Percentiles rank a stretch among this genome's conserved stretches.
These are phyloP conservation scores for Trichoderma lentiforme DNA, from an alignment of 2,329 filamentous ascomycete species.

Conservation along the genomic window DNA sequence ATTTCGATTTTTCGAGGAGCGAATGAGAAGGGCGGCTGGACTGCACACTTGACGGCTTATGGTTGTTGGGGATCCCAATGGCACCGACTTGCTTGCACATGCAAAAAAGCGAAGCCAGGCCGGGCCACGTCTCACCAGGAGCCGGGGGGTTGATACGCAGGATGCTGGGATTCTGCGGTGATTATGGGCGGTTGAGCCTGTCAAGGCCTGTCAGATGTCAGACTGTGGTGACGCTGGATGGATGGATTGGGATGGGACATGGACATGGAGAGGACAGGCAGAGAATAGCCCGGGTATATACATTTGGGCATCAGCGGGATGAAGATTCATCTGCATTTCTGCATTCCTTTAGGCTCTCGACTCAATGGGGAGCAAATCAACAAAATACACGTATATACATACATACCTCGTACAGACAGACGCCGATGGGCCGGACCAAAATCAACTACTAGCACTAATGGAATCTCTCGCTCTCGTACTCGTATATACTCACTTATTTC, in stretches of 20 bases:
- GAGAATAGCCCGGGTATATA: too few relatives aligned
- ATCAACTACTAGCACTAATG: not conserved
- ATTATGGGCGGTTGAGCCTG: not conserved
- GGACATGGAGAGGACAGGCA: not conserved
- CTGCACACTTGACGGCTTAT: conserved; percentile 11
- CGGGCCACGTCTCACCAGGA: conserved; percentile 10
- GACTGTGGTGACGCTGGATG: not conserved
- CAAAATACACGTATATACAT: not conserved
- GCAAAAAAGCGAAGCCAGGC: not conserved
- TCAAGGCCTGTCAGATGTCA: not conserved
- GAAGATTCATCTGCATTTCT: not conserved
- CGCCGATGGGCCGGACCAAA: not conserved
- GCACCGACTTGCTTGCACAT: conserved; percentile 1
- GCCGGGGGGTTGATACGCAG: not conserved
- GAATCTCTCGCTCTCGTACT: not conserved
- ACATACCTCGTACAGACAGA: not conserved
- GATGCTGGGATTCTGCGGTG: not conserved
- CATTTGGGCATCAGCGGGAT: not conserved
- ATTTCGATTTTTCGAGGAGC: not conserved
- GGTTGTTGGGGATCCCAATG: not conserved
- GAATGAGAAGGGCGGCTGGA: not conserved
- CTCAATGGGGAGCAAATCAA: not conserved
- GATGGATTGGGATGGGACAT: not conserved
- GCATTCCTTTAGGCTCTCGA: not conserved
- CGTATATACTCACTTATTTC: not conserved